Evolutionary conservation across 129 eudicot species (phyloP).

Genomic region (Calendula officinalis): DNA sequence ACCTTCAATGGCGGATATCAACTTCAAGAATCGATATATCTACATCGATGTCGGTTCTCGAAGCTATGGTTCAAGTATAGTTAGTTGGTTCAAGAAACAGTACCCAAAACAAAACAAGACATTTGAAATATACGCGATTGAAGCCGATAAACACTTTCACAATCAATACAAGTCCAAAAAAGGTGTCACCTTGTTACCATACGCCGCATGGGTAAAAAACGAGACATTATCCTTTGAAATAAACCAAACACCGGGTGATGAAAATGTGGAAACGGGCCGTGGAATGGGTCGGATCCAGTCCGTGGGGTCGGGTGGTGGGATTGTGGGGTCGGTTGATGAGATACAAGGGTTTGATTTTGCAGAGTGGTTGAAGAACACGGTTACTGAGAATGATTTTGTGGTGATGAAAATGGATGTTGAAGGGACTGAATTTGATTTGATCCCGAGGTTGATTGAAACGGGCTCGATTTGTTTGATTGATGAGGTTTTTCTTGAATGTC

Average conservation of each 20-base stretch:
- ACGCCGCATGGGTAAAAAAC: constrained; percentile 93
- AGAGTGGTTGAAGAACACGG: constrained; percentile 71
- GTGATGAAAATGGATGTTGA: constrained; percentile 99
- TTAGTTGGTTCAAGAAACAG: constrained; percentile 88
- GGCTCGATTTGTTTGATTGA: constrained; percentile 92
- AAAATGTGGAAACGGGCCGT: constrained; percentile 62
- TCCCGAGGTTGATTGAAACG: constrained; percentile 78
- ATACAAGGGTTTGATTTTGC: constrained; percentile 94
- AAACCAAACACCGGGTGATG: constrained; percentile 64
- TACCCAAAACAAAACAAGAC: constrained; percentile 93
- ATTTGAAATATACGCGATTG: constrained; percentile 74
- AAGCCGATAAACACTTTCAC: constrained; percentile 73
- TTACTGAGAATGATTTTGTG: constrained; percentile 70
- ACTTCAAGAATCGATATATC: constrained; percentile 64
- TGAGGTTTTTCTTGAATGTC: constrained; percentile 94
- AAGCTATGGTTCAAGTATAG: constrained; percentile 94
- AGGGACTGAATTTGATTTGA: constrained; percentile 92
- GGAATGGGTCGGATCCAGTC: constrained; percentile 97
- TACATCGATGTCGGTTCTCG: constrained; percentile 89
- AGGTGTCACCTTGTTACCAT: constrained; percentile 76
- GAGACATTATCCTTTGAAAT: constrained; percentile 82
- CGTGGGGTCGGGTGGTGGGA: constrained; percentile 42
- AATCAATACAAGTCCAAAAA: constrained; percentile 60
- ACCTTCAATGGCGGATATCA: constrained; percentile 70
- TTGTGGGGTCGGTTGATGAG: constrained; percentile 59